These are phyloP conservation scores for Tetrahymena borealis DNA, from an alignment of 73 alveolate genomes.

Conservation along the genomic window DNA sequence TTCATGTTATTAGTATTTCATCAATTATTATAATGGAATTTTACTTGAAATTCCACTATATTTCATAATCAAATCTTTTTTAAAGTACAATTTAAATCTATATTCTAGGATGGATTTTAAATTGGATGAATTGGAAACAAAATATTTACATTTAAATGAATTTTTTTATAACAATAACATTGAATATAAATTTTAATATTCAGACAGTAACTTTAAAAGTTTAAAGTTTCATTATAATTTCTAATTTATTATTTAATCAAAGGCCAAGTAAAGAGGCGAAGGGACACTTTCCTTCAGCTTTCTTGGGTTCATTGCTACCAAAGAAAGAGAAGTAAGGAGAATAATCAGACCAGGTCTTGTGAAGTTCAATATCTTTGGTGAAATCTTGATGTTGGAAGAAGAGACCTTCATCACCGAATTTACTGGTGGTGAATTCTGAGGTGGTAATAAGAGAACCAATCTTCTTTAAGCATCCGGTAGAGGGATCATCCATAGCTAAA, in stretches of 20 bases:
- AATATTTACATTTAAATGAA: no score
- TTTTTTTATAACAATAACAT: no score
- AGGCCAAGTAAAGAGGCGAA: neutral
- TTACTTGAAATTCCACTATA: no score
- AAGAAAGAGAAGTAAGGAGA: neutral
- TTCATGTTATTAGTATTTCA: no score
- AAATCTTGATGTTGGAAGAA: slow-evolving; percentile 30
- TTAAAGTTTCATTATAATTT: no score
- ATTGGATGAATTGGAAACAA: no score
- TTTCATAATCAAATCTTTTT: no score
- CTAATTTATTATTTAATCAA: neutral
- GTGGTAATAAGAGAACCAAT: slow-evolving; percentile 19
- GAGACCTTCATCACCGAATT: slow-evolving; percentile 32
- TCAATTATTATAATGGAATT: no score
- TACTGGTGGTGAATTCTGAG: slow-evolving; percentile 8
- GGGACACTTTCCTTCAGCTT: neutral
- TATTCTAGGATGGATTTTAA: no score
- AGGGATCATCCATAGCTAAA: slow-evolving; percentile 32
- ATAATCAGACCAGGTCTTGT: slow-evolving; percentile 15
- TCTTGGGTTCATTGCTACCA: neutral
- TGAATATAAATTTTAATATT: no score
- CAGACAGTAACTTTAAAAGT: no score
- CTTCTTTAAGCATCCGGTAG: neutral
- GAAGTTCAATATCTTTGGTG: slow-evolving; percentile 10
- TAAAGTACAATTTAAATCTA: no score